Conservation (phyloP, 2,329 filamentous ascomycete species). For the Fusarium nygamai region DNA sequence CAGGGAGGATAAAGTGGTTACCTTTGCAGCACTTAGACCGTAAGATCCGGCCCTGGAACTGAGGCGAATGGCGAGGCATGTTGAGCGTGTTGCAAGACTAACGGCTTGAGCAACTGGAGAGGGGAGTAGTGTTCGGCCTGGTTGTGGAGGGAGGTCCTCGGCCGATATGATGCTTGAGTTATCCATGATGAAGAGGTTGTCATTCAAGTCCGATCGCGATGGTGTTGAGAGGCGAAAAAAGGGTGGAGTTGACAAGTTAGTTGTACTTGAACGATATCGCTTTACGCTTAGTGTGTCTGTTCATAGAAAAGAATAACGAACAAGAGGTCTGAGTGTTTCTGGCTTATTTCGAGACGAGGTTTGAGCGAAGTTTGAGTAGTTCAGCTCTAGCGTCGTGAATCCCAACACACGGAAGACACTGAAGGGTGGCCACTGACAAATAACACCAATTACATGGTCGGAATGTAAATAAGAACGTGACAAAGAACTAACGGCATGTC, state of each 20-base stretch:
- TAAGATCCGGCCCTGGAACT: conserved; percentile 63
- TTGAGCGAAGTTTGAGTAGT: conserved; percentile 9
- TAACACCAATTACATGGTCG: conserved; percentile 32
- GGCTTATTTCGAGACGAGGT: background rate
- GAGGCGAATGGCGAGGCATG: conserved; percentile 65
- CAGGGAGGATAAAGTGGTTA: conserved; percentile 66
- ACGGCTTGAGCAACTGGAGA: conserved; percentile 66
- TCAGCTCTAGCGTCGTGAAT: background rate
- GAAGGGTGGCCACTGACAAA: background rate
- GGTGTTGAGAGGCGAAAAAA: background rate
- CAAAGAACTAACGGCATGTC: conserved; percentile 34
- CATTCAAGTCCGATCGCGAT: conserved; percentile 13
- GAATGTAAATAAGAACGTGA: conserved; percentile 37
- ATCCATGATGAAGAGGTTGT: conserved; percentile 30
- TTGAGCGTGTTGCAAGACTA: conserved; percentile 69
- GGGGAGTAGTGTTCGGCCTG: conserved; percentile 64
- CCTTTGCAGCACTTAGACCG: conserved; percentile 62
- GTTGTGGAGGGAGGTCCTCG: conserved; percentile 36
- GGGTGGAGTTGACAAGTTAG: background rate
- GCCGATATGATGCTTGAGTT: conserved; percentile 24
- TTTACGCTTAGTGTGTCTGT: background rate
- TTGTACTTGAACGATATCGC: background rate
- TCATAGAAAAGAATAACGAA: background rate
- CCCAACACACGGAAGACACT: background rate
- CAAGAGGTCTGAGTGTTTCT: background rate